Base-by-base conservation (phyloP, 2,329 filamentous ascomycete species). In the Tolypocladium sp. region DNA sequence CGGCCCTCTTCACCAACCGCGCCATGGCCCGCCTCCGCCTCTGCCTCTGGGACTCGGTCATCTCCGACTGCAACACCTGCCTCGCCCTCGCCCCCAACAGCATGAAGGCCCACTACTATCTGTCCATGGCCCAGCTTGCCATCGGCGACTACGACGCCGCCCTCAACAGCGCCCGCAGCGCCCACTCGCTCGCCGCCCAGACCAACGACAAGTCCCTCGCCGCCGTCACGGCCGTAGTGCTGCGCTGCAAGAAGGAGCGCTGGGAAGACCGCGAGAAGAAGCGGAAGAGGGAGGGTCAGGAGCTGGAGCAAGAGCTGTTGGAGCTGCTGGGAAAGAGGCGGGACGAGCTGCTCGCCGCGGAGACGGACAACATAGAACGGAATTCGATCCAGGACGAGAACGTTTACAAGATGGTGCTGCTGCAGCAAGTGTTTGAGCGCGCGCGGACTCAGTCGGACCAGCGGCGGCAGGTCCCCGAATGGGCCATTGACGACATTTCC, bases 1-100 rank as follows among this genome's bases (percentile, higher is more conserved):
- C 89, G 1, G 79, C 88, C 37, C 82, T 96, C 56, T 97, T 92
- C 75, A 93, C 91, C 44, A 97, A 97, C 75, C 90, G 92, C 58
- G 90, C 92, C 57, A 89, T 96, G 75, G 86, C 89, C 4, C 85
- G 92, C 46, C 79, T 94, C 60, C 90, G 89, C 74, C 82, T 96
- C 27, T 76, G 81, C 61, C 79, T 85, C 66, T 95, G 88, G 84
- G 82, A 90, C 37, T 85, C 81, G 12, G 91, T 88, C 55, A 87
- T 94, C 63, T 78, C 84, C 61, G 92, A 97, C 73, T 93, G 92
- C 69, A 74, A 87, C 57, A 79, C 84, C 57, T 91, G 89, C 63
- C 86, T 97, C 56, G 80, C 85, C 60, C 79, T 95, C 7, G 77
- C 84, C 35, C 78, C 81, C 4, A 57, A 66, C 9, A 86, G 83